A percentile compares a stretch with the other conserved stretches of the same genome.
Conservation (phyloP, 2,329 filamentous ascomycete species). For the Epicoccum nigrum region DNA sequence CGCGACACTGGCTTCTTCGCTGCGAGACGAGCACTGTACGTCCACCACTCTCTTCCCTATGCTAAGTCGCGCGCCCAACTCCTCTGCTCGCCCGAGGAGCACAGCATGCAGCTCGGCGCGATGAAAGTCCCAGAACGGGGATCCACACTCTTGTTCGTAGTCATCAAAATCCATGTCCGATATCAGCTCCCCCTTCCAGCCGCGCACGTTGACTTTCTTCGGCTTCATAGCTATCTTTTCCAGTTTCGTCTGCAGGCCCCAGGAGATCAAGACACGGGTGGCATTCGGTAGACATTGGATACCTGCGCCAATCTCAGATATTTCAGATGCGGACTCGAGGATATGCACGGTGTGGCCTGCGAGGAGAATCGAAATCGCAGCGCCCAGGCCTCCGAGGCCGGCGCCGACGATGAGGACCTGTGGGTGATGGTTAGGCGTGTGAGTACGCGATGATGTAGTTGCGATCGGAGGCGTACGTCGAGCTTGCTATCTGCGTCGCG, state of each 20-base stretch:
- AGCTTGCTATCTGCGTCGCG: slow-evolving; percentile 33
- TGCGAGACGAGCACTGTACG: slow-evolving; percentile 44
- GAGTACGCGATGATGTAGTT: neutral
- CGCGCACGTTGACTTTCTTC: slow-evolving; percentile 56
- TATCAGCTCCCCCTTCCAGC: slow-evolving; percentile 60
- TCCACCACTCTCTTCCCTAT: slow-evolving; percentile 54
- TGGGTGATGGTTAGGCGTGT: neutral
- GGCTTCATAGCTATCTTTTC: slow-evolving; percentile 51
- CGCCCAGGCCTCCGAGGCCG: slow-evolving; percentile 61
- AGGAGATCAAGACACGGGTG: slow-evolving; percentile 55
- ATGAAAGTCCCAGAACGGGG: slow-evolving; percentile 62
- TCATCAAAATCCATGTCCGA: slow-evolving; percentile 57
- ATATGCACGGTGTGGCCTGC: slow-evolving; percentile 57
- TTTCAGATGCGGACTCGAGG: slow-evolving; percentile 55
- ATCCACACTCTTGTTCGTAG: slow-evolving; percentile 44
- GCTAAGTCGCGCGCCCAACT: slow-evolving; percentile 56
- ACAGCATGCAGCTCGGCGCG: slow-evolving; percentile 59
- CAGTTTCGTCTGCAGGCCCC: slow-evolving; percentile 56
- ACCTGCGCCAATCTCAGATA: slow-evolving; percentile 58
- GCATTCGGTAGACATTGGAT: slow-evolving; percentile 60
- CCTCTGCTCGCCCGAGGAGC: slow-evolving; percentile 54
- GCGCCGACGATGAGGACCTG: slow-evolving; percentile 61
- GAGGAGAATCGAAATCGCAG: slow-evolving; percentile 55
- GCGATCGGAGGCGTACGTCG: slow-evolving; percentile 20
- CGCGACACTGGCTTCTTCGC: slow-evolving; percentile 35